A percentile compares a stretch with the other conserved stretches of the same genome.
phyloP scores from a whole-genome alignment of 2,329 filamentous ascomycete species.

The Colletotrichum sp. region DNA sequence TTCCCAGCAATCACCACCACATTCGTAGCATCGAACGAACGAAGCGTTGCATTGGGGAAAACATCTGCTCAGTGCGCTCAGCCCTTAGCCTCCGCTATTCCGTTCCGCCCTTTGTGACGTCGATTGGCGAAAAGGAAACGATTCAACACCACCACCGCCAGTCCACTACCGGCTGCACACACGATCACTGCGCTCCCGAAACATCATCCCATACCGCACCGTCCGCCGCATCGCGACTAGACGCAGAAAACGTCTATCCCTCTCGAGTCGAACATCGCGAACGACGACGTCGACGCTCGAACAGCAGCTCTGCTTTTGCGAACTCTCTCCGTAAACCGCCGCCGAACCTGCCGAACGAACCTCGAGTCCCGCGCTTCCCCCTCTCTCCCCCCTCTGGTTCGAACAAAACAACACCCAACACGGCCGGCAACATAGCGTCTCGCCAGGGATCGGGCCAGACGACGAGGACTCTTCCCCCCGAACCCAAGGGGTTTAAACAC shows the following conservation, averaged over 20 bases:
- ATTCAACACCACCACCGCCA: not conserved
- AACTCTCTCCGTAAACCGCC: not conserved
- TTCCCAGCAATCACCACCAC: not conserved
- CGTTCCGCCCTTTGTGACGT: slow-evolving; percentile 8
- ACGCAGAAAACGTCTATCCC: not conserved
- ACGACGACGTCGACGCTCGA: not conserved
- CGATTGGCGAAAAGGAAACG: slow-evolving; percentile 8
- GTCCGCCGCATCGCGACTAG: not conserved
- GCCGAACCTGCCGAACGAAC: not conserved
- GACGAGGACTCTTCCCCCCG: slow-evolving; percentile 10
- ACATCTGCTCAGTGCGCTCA: not conserved
- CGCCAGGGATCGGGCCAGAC: slow-evolving; percentile 12
- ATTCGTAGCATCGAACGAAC: not conserved
- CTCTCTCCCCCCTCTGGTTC: not conserved
- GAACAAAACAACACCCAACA: not conserved
- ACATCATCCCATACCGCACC: not conserved
- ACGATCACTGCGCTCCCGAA: not conserved
- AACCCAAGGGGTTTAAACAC: slow-evolving; percentile 5
- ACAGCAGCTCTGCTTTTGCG: not conserved
- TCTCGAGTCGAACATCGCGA: not conserved
- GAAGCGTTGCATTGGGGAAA: not conserved
- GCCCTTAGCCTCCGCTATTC: not conserved
- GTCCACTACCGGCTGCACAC: not conserved
- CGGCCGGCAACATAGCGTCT: not conserved
- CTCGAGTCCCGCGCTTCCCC: not conserved